phyloP scores from a whole-genome alignment of 371 early-diverging fungal genomes.

The Mortierella sp. region DNA sequence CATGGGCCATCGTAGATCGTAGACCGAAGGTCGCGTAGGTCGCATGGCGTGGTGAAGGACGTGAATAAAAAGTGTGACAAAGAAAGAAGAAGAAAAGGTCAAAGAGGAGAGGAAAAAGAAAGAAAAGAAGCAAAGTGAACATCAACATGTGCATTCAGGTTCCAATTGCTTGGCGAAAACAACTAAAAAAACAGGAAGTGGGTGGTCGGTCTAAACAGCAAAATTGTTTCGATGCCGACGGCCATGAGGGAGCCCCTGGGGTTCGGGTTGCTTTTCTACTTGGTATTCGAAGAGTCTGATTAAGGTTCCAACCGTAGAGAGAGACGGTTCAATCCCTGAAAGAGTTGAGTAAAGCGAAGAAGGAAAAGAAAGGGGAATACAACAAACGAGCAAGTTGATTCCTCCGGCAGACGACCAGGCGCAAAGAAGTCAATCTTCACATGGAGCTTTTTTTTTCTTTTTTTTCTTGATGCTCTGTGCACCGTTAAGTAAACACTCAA shows the following conservation, averaged over 20 bases:
- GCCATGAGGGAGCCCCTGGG: too few species aligned
- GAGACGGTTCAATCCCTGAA: too few species aligned
- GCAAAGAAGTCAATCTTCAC: background rate
- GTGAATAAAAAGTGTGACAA: background rate
- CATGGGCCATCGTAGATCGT: too few species aligned
- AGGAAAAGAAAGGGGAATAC: background rate
- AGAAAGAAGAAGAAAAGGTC: background rate
- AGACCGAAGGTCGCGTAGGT: too few species aligned
- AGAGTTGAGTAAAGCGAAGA: background rate
- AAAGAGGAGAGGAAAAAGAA: background rate
- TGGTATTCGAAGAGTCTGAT: too few species aligned
- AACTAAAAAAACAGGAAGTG: too few species aligned
- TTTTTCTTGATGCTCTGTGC: background rate
- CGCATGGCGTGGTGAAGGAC: background rate
- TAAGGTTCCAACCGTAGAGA: too few species aligned
- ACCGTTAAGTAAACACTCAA: constrained; percentile 10
- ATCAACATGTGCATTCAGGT: too few species aligned
- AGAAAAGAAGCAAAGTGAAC: background rate
- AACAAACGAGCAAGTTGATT: background rate
- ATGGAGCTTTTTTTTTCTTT: background rate
- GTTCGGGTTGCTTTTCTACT: too few species aligned
- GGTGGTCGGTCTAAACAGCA: too few species aligned
- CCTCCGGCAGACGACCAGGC: background rate
- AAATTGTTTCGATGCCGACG: too few species aligned
- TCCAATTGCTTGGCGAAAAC: too few species aligned